Conservation (phyloP, 768 basidiomycete genomes). For the Boletellus sp. region DNA sequence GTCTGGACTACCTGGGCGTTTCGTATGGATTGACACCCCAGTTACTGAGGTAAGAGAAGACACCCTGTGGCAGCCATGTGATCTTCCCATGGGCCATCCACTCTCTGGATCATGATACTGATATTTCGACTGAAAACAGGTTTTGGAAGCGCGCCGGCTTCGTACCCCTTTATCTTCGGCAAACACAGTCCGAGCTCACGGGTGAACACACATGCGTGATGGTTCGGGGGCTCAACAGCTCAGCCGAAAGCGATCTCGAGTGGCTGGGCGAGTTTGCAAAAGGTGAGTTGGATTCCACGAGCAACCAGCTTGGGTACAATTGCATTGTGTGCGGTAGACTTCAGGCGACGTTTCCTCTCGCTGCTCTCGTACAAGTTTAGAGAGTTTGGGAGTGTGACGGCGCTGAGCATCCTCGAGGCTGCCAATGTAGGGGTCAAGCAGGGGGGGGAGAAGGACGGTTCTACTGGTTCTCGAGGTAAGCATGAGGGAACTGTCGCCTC, state of each 20-base stretch:
- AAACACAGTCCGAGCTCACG: constrained; percentile 91
- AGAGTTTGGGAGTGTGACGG: constrained; percentile 85
- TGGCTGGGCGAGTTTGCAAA: constrained; percentile 90
- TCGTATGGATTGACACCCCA: constrained; percentile 91
- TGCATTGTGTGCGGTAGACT: constrained; percentile 53
- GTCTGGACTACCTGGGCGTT: constrained; percentile 91
- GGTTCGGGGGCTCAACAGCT: constrained; percentile 80
- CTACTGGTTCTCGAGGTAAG: constrained; percentile 14
- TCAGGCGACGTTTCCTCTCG: constrained; percentile 83
- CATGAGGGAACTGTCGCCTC: constrained; percentile 30
- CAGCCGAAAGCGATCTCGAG: constrained; percentile 54
- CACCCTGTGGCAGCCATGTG: not conserved
- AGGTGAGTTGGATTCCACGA: constrained; percentile 40
- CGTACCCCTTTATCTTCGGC: constrained; percentile 87
- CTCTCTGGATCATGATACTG: not conserved
- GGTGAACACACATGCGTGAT: constrained; percentile 97
- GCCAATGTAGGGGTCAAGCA: constrained; percentile 60
- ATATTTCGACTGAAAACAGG: constrained; percentile 30
- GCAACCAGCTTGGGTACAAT: not conserved
- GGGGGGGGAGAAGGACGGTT: constrained; percentile 34
- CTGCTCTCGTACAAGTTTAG: constrained; percentile 93
- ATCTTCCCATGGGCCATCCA: too few relatives aligned
- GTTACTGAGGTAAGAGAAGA: constrained; percentile 55
- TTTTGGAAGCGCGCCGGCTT: constrained; percentile 98
- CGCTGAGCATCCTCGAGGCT: constrained; percentile 85